Percentiles rank a stretch among this genome's conserved stretches.
These are phyloP conservation scores for Quercus gilva DNA, from an alignment of 306 rosid genomes.

Conservation along the genomic window DNA sequence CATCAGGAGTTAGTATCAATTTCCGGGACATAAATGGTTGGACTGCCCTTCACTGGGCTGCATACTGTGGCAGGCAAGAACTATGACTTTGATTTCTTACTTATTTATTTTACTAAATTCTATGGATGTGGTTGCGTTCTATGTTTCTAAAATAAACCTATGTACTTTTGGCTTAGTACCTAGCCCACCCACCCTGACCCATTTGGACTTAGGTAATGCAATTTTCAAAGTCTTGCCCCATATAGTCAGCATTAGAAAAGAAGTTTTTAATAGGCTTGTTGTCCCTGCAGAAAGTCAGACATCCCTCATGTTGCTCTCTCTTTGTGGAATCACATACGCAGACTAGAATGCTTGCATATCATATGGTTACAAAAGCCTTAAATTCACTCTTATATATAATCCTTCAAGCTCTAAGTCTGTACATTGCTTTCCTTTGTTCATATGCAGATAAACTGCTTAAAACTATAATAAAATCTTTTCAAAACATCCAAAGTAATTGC, in stretches of 20 bases:
- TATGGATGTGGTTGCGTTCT: constrained; percentile 9
- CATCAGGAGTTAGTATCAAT: constrained; percentile 76
- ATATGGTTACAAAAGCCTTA: not conserved
- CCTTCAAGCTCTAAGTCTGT: constrained; percentile 2
- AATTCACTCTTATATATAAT: not conserved
- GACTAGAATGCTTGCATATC: not conserved
- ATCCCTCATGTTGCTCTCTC: not conserved
- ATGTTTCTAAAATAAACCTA: not conserved
- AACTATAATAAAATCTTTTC: not conserved
- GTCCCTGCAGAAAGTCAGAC: not conserved
- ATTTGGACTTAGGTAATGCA: not conserved
- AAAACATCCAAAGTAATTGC: constrained; percentile 7
- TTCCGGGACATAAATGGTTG: constrained; percentile 87
- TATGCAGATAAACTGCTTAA: not conserved
- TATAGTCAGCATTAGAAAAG: not conserved
- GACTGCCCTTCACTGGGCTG: constrained; percentile 97
- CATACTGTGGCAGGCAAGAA: constrained; percentile 77
- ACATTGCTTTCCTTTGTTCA: not conserved
- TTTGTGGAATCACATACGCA: not conserved
- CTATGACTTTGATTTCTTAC: constrained; percentile 8
- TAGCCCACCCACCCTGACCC: not conserved
- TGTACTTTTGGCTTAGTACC: not conserved
- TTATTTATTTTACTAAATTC: not conserved
- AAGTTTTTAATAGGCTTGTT: not conserved
- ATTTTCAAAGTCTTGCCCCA: not conserved